Base-by-base conservation (phyloP, 306 rosid genomes). In the Quercus gilva region DNA sequence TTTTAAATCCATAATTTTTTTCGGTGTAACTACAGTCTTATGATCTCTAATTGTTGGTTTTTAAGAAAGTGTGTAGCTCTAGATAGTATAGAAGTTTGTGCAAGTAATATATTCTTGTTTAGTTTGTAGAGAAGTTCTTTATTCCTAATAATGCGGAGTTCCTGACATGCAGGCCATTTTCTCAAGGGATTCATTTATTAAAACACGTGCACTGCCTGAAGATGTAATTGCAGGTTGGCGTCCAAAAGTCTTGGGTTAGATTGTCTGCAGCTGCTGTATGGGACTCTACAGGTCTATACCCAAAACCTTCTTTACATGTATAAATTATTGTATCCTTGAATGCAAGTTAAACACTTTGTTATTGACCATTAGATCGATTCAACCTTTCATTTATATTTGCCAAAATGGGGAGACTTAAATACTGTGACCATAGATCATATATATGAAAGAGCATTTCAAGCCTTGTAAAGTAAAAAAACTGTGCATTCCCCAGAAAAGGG, bases 211-310 rank as follows among this genome's bases (percentile, higher is more conserved):
- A 18, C 83, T 78, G 74, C 87, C 91, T 0, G 89, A 95, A 70
- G 99, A 95, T 89, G 94, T 92, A 37, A 82, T 95, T 80, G 93
- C 87, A 3, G 99, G 99, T 83, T 95, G 99, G 99, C 94, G 98
- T 79, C 88, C 99, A 8, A 95, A 95, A 85, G 97, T 92, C 43
- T 86, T 90, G 64, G 94, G 89, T 79, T 91, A 84, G 88, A 74
- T 67, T 77, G 20, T 23, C 60, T 69, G 26, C 28, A 69, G 64
- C 69, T 73, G 56, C 58, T 71, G 45, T 59, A 12, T 5, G 31
- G 29, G 74, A 78, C 77, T 58, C 41, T 58, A 7, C 25, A 57
- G 85, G 55, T 37, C 74, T 57, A 55, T 64, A 14, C 43, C 55
- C 23, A 19, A 61, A 20, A n/a, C 80, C 15, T 52, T 23, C 28